These are phyloP conservation scores for Crithidia expoeki DNA, from an alignment of 208 protist species.

Conservation along the genomic window DNA sequence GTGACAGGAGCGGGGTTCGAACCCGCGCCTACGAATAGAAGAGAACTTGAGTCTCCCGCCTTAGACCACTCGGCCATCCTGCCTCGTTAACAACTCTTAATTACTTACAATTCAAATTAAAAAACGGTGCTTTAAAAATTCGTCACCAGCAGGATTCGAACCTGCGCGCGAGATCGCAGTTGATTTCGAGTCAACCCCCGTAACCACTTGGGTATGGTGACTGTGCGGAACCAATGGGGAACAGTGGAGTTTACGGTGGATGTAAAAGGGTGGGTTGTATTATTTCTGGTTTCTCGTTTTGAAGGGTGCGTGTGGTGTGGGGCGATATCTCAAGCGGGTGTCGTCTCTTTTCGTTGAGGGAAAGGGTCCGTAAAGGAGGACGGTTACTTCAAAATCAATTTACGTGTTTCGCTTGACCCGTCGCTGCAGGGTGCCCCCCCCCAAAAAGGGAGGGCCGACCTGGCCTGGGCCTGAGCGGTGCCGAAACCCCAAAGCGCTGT, in stretches of 20 bases:
- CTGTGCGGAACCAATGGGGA: not conserved
- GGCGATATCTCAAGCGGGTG: constrained; percentile 9
- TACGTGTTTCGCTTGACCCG: not conserved
- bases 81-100: constrained; percentile 35
- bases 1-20: constrained; percentile 86
- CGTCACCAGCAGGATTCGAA: constrained; percentile 88
- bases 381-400: constrained; percentile 25
- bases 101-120: too few relatives aligned
- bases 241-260: not conserved
- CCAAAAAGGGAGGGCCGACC: too few relatives aligned
- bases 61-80: constrained; percentile 87
- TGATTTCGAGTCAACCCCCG: constrained; percentile 90
- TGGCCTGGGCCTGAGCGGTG: too few relatives aligned
- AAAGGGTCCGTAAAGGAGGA: constrained; percentile 22
- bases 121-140: too few relatives aligned
- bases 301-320: not conserved
- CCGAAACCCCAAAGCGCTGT: too few relatives aligned
- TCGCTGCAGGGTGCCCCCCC: too few relatives aligned
- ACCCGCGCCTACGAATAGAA: constrained; percentile 88
- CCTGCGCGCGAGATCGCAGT: constrained; percentile 88
- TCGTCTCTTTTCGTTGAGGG: constrained; percentile 14
- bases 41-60: constrained; percentile 87
- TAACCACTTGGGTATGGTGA: constrained; percentile 91
- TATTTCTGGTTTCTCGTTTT: not conserved
- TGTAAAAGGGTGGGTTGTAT: too few relatives aligned